Evolutionary conservation across 148 eudicot species (phyloP).

Genomic region (Cornus controversa): DNA sequence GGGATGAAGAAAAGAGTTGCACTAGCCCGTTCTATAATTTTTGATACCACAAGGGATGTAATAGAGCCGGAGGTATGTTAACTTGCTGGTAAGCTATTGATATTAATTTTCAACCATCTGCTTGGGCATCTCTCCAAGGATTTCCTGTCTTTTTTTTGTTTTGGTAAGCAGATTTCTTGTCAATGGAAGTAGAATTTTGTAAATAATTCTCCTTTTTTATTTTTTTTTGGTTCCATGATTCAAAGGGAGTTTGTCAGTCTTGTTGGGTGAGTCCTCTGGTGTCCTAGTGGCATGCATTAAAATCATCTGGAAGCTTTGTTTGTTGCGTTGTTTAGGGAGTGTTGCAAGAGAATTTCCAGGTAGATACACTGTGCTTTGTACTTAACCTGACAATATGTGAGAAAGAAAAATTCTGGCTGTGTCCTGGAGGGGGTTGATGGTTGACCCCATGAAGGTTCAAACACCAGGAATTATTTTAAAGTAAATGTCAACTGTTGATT

Average conservation of each 20-base stretch:
- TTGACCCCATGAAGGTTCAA: no score
- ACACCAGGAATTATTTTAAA: no score
- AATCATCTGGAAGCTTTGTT: not conserved
- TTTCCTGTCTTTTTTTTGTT: no score
- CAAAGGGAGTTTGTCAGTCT: not conserved
- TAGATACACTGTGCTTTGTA: no score
- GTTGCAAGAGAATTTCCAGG: not conserved
- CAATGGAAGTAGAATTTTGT: not conserved
- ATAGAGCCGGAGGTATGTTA: slow-evolving; percentile 80
- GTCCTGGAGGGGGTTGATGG: no score
- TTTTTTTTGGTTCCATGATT: not conserved
- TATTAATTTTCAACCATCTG: not conserved
- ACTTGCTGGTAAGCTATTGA: not conserved
- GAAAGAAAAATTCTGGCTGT: no score
- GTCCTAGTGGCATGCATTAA: not conserved
- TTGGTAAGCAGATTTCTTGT: not conserved
- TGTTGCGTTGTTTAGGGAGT: not conserved
- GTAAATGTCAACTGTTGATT: no score
- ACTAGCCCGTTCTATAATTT: slow-evolving; percentile 81
- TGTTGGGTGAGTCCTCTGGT: not conserved
- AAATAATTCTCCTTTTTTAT: not conserved
- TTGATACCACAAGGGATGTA: slow-evolving; percentile 69
- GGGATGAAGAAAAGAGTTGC: slow-evolving; percentile 99
- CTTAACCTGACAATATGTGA: no score
- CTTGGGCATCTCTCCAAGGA: not conserved